A percentile compares a stretch with the other conserved stretches of the same genome.
Evolutionary conservation across 2,329 filamentous ascomycete species (phyloP).

Genomic region (Arthrocladium fulminans): DNA sequence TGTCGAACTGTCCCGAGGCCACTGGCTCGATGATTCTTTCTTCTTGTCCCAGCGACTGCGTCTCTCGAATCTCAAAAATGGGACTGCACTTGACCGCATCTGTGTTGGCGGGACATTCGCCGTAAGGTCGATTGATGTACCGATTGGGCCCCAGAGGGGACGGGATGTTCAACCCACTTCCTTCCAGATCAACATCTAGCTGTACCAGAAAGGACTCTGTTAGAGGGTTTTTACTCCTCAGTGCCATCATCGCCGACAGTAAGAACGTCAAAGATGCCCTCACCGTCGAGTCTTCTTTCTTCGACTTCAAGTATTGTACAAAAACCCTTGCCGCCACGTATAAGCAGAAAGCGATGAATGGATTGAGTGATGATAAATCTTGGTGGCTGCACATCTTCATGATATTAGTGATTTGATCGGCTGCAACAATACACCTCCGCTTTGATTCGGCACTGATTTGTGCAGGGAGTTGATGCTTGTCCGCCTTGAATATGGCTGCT

Average conservation of each 20-base stretch:
- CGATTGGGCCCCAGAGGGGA: constrained; percentile 1
- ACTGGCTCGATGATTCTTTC: not conserved
- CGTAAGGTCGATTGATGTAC: constrained; percentile 7
- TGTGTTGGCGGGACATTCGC: constrained; percentile 19
- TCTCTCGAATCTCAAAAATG: constrained; percentile 20
- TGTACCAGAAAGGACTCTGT: constrained; percentile 93
- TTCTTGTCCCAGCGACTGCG: constrained; percentile 10
- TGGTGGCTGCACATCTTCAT: constrained; percentile 93
- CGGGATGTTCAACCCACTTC: constrained; percentile 29
- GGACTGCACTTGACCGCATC: constrained; percentile 20
- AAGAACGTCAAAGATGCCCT: constrained; percentile 80
- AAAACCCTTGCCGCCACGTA: constrained; percentile 95
- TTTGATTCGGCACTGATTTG: constrained; percentile 84
- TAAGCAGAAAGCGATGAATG: constrained; percentile 88
- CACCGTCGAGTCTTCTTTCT: constrained; percentile 73
- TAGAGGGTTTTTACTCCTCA: constrained; percentile 80
- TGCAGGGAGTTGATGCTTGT: constrained; percentile 70
- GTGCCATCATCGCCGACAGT: constrained; percentile 76
- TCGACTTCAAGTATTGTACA: constrained; percentile 89
- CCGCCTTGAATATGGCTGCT: constrained; percentile 93
- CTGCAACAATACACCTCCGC: constrained; percentile 82
- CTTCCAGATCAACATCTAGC: constrained; percentile 81
- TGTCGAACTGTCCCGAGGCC: not conserved
- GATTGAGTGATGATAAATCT: constrained; percentile 86
- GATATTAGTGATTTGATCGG: constrained; percentile 85